Conservation (phyloP, 2,329 filamentous ascomycete genomes). For the Pestalotiopsis sp. region DNA sequence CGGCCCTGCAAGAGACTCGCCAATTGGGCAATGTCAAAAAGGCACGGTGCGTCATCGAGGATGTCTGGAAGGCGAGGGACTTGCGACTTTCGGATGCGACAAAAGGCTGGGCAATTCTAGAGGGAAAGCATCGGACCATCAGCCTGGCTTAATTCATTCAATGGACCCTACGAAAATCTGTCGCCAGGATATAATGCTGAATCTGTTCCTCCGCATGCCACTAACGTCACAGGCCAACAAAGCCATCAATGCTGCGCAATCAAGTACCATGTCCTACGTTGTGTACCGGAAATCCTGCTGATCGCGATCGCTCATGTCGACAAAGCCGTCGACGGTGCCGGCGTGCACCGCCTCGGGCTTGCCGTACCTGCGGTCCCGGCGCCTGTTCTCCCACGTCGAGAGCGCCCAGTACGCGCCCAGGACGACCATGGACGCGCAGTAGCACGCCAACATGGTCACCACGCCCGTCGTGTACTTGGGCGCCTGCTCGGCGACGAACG, state of each 20-base stretch:
- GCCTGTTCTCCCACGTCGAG: conserved; percentile 25
- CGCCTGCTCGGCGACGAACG: conserved; percentile 38
- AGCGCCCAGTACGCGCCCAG: conserved; percentile 33
- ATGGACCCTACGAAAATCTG: too few relatives aligned
- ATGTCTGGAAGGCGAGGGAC: conserved; percentile 32
- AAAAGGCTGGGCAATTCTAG: conserved; percentile 19
- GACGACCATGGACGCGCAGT: conserved; percentile 33
- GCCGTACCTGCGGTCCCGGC: conserved; percentile 24
- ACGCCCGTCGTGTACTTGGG: conserved; percentile 39
- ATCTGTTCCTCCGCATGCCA: not conserved
- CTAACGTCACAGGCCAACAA: not conserved
- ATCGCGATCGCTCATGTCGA: not conserved
- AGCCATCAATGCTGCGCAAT: not conserved
- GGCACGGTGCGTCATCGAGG: conserved; percentile 28
- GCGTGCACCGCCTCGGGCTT: conserved; percentile 21
- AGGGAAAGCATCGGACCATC: not conserved
- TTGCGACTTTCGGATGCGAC: conserved; percentile 14
- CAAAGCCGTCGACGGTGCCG: conserved; percentile 22
- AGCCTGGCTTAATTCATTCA: not conserved
- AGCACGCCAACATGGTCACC: conserved; percentile 35
- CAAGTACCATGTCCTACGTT: not conserved
- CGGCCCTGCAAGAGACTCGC: conserved; percentile 19
- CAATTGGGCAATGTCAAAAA: conserved; percentile 32
- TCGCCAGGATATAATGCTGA: too few relatives aligned
- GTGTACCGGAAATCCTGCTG: not conserved